Evolutionary conservation across 2,329 filamentous ascomycete genomes (phyloP).

Genomic region (Colletotrichum sansevieriae): DNA sequence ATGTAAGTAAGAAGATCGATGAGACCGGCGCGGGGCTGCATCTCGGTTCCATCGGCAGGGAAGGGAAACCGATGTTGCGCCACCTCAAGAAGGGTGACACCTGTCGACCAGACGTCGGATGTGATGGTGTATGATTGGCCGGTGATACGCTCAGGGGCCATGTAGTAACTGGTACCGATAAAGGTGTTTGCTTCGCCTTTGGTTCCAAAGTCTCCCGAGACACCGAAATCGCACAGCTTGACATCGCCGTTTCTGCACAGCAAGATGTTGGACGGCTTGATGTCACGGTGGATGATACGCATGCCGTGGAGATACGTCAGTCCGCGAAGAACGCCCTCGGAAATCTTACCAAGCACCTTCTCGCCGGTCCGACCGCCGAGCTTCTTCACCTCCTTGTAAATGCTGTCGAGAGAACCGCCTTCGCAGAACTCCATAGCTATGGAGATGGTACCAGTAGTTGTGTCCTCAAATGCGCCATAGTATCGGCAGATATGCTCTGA

Average conservation of each 20-base stretch:
- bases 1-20: constrained; percentile 98
- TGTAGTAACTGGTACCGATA: constrained; percentile 98
- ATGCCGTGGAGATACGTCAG: constrained; percentile 94
- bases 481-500: constrained; percentile 97
- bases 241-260: constrained; percentile 93
- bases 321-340: constrained; percentile 93
- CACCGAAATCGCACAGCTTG: constrained; percentile 98
- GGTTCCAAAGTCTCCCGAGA: constrained; percentile 97
- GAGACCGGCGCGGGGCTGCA: constrained; percentile 90
- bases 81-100: constrained; percentile 98
- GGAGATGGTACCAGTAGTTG: constrained; percentile 94
- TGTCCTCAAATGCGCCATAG: constrained; percentile 96
- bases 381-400: constrained; percentile 97
- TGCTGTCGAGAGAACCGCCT: constrained; percentile 93
- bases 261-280: constrained; percentile 98
- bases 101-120: constrained; percentile 97
- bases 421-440: constrained; percentile 99
- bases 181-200: constrained; percentile 99
- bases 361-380: constrained; percentile 94
- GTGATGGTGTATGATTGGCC: constrained; percentile 99
- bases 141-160: constrained; percentile 98
- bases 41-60: constrained; percentile 94
- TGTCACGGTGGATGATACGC: constrained; percentile 98
- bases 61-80: constrained; percentile 98
- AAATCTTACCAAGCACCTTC: constrained; percentile 96